Evolutionary conservation across 257 asterid species (phyloP), one percentile per base, ranked within the genome.

Genomic region (Solanum tacnaense): DNA sequence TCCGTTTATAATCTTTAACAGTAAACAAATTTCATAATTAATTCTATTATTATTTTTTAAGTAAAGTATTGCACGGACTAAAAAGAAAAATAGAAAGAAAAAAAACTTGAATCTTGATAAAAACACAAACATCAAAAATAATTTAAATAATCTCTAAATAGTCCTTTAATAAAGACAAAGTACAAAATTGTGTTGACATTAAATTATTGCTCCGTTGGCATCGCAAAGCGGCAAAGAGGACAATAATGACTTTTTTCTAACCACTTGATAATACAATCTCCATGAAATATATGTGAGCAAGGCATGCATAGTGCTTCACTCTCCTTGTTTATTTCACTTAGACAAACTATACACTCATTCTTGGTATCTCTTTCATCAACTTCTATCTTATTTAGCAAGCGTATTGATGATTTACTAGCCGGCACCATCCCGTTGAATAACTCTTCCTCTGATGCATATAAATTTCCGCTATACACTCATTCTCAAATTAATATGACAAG

Each of bases 211-310:
- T 56, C 62, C 10, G 72, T 65, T 65, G 32, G 72, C 46, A 73
- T 56, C 72, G 75, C 35, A 6, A 32, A 76, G 5, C 88, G 86
- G 15, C 90, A 89, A 21, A 85, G 75, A 5, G 91, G 91, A 65
- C 91, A 89, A 16, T 4, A 71, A 16, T 79, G 90, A 31, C 87
- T 88, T 23, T 7, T 58, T 41, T 16, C 32, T 3, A 87, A 52
- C 91, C 90, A 89, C 15, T 36, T 56, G 1, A 4, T 12, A 60
- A 89, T 79, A 84, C 91, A 87, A 3, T 58, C 21, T 1, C 46
- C 56, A 35, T 89, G 90, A 31, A 85, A 87, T n/a, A 52, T 34
- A 76, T 89, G 90, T 2, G 18, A 56, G 31, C 91, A 89, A 2
- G 90, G 90, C 85, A 85, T 67, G 52, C 82, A 32, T 0, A 62